Evolutionary conservation across 805 yeast species (phyloP).

Genomic region (Debaryomyces prosopidis): DNA sequence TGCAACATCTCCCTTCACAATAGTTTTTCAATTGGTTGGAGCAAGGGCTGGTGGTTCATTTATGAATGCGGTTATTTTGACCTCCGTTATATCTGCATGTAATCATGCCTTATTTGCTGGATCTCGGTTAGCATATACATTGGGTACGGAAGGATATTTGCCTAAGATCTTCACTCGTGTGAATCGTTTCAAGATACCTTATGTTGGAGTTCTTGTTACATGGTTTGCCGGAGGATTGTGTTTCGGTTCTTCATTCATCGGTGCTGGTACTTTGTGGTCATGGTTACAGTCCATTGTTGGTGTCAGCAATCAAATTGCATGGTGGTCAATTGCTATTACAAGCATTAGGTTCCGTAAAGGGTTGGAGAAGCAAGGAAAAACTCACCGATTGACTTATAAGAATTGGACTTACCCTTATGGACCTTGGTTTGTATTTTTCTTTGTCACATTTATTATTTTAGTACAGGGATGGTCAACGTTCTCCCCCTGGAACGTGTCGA

Average conservation of each 20-base stretch:
- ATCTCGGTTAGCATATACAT: slow-evolving; percentile 47
- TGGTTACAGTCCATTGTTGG: slow-evolving; percentile 56
- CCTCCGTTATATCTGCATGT: slow-evolving; percentile 56
- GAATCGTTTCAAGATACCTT: slow-evolving; percentile 48
- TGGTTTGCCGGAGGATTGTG: slow-evolving; percentile 58
- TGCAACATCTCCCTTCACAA: slow-evolving; percentile 42
- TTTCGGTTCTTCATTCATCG: slow-evolving; percentile 58
- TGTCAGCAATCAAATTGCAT: slow-evolving; percentile 52
- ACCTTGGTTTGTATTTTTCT: slow-evolving; percentile 46
- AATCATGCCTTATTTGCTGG: slow-evolving; percentile 56
- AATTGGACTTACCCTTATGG: slow-evolving; percentile 57
- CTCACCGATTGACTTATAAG: slow-evolving; percentile 39
- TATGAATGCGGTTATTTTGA: slow-evolving; percentile 56
- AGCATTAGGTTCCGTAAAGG: slow-evolving; percentile 52
- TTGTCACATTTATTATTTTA: slow-evolving; percentile 44
- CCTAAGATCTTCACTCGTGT: slow-evolving; percentile 43
- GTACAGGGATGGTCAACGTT: slow-evolving; percentile 56
- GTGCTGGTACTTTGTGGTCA: slow-evolving; percentile 53
- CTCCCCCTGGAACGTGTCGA: slow-evolving; percentile 43
- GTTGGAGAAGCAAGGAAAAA: slow-evolving; percentile 41
- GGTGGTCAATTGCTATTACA: slow-evolving; percentile 51
- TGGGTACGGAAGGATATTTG: slow-evolving; percentile 50
- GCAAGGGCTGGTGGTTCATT: slow-evolving; percentile 42
- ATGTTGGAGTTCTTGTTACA: slow-evolving; percentile 49
- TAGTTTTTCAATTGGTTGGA: slow-evolving; percentile 44